Evolutionary conservation across 2,329 filamentous ascomycete genomes (phyloP).

Genomic region (Drechslera avenae): DNA sequence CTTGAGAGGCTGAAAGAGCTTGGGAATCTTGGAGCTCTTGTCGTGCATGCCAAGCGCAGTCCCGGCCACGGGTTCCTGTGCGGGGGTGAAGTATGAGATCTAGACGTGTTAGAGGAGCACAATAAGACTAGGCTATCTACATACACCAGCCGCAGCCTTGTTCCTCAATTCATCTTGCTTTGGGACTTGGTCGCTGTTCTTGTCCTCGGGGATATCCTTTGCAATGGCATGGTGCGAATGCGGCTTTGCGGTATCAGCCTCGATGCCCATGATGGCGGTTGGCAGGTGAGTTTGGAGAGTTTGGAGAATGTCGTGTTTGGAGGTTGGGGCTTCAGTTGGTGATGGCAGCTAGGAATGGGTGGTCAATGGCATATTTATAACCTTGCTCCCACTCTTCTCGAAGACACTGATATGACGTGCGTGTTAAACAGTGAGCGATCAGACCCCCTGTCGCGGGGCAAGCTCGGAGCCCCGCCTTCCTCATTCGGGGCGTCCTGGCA

Average conservation of each 20-base stretch:
- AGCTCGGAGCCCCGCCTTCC: slow-evolving; percentile 22
- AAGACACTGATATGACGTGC: slow-evolving; percentile 27
- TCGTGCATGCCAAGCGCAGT: slow-evolving; percentile 55
- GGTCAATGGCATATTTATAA: slow-evolving; percentile 31
- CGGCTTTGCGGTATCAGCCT: slow-evolving; percentile 29
- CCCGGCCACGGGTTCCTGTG: slow-evolving; percentile 54
- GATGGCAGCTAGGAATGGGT: slow-evolving; percentile 1
- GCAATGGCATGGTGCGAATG: slow-evolving; percentile 43
- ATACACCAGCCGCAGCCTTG: slow-evolving; percentile 50
- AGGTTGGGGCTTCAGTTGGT: slow-evolving; percentile 5
- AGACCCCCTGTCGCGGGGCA: slow-evolving; percentile 20
- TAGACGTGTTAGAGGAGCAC: slow-evolving; percentile 20
- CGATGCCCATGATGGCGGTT: slow-evolving; percentile 27
- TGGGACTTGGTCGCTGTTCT: slow-evolving; percentile 13
- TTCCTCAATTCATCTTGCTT: slow-evolving; percentile 44
- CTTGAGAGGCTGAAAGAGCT: slow-evolving; percentile 64
- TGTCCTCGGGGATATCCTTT: slow-evolving; percentile 39
- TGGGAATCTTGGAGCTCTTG: slow-evolving; percentile 59
- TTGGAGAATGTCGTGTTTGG: neutral
- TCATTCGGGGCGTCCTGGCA: slow-evolving; percentile 10
- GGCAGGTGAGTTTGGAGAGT: neutral
- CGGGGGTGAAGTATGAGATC: slow-evolving; percentile 56
- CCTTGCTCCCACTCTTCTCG: slow-evolving; percentile 24
- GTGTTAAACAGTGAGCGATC: neutral
- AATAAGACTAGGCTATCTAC: neutral